Evolutionary conservation across 169 alveolate species (phyloP).

Genomic region (Eimeria sp.): DNA sequence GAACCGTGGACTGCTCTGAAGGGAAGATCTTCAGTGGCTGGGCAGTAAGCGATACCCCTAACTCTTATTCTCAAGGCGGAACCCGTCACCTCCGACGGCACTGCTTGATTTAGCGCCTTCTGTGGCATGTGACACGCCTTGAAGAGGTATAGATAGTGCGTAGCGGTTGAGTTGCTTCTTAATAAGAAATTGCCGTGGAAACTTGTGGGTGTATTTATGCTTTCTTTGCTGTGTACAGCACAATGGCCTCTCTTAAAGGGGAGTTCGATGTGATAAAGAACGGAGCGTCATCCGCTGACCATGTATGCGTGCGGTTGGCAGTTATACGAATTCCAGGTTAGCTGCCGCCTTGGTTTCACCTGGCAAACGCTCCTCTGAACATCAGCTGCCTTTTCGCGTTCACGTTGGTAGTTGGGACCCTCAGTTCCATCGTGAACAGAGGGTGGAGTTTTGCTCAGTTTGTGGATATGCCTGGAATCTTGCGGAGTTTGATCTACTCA

Average conservation of each 20-base stretch:
- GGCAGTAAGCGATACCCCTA: constrained; percentile 12
- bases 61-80: neutral
- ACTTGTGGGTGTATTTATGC: neutral
- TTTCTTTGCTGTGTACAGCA: constrained; percentile 21
- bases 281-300: constrained; percentile 7
- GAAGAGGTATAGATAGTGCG: neutral
- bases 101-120: neutral
- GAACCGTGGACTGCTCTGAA: neutral
- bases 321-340: constrained; percentile 49
- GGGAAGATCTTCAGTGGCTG: neutral
- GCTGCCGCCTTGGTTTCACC: neutral
- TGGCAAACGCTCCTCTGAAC: neutral
- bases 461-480: too few species aligned
- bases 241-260: constrained; percentile 36
- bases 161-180: neutral
- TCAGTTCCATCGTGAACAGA: neutral
- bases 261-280: constrained; percentile 35
- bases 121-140: neutral
- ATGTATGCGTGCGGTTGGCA: constrained; percentile 62
- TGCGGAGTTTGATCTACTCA: neutral
- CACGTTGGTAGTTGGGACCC: neutral
- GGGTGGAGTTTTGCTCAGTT: neutral
- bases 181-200: neutral
- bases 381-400: neutral
- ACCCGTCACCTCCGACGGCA: neutral